These are phyloP conservation scores for Conringia planisiliqua DNA, from an alignment of 345 rosid species.

Conservation along the genomic window DNA sequence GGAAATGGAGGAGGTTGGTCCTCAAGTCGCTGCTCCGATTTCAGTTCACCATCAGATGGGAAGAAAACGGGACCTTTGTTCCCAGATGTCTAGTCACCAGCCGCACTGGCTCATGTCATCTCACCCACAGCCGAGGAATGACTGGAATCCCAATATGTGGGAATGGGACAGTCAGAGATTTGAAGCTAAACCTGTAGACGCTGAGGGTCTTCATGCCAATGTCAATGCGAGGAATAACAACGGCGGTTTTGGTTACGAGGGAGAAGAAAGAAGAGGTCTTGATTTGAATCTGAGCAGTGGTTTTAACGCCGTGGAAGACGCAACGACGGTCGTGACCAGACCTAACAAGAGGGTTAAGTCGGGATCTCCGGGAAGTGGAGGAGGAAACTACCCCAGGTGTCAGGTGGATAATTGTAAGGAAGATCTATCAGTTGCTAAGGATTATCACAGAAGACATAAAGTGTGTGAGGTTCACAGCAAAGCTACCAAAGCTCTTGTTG, in stretches of 20 bases:
- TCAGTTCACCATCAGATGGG: slow-evolving; percentile 48
- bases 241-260: slow-evolving; percentile 26
- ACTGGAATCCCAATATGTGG: slow-evolving; percentile 74
- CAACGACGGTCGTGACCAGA: slow-evolving; percentile 40
- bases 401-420: slow-evolving; percentile 86
- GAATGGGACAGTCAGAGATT: slow-evolving; percentile 71
- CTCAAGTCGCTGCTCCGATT: slow-evolving; percentile 58
- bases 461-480: slow-evolving; percentile 89
- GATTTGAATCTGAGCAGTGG: slow-evolving; percentile 67
- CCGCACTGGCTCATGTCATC: slow-evolving; percentile 19
- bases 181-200: slow-evolving; percentile 49
- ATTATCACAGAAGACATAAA: slow-evolving; percentile 89
- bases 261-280: slow-evolving; percentile 43
- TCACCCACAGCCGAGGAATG: slow-evolving; percentile 27
- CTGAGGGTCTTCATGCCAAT: slow-evolving; percentile 23
- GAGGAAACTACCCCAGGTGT: slow-evolving; percentile 63
- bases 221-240: neutral
- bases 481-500: slow-evolving; percentile 66
- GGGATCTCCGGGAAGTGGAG: slow-evolving; percentile 61
- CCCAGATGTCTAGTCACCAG: slow-evolving; percentile 30
- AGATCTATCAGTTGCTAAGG: slow-evolving; percentile 72
- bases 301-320: slow-evolving; percentile 38
- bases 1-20: slow-evolving; percentile 70
- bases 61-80: slow-evolving; percentile 55
- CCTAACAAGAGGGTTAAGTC: slow-evolving; percentile 68